phyloP scores from a whole-genome alignment of 2,329 filamentous ascomycete species.

The Ophiostoma quercus region DNA sequence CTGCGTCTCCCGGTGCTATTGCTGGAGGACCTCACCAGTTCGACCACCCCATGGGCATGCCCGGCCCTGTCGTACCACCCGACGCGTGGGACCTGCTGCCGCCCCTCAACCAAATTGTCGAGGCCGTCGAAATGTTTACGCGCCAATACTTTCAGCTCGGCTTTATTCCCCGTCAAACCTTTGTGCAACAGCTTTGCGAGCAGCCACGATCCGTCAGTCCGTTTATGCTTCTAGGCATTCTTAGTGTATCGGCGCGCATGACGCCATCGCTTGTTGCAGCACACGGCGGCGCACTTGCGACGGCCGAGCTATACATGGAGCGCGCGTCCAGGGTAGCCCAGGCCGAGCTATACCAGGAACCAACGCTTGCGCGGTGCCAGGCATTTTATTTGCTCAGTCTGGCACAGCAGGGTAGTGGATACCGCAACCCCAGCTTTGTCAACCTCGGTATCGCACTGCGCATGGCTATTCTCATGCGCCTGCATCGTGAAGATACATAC shows the following conservation, averaged over 20 bases:
- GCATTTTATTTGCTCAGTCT: slow-evolving; percentile 56
- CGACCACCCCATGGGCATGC: background rate
- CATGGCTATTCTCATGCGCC: slow-evolving; percentile 51
- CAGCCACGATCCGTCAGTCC: slow-evolving; percentile 47
- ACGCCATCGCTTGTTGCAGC: slow-evolving; percentile 45
- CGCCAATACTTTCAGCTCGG: slow-evolving; percentile 55
- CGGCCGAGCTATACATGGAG: slow-evolving; percentile 51
- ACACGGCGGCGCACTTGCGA: slow-evolving; percentile 48
- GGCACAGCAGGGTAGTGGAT: slow-evolving; percentile 53
- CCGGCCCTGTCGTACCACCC: background rate
- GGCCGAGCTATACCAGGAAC: slow-evolving; percentile 48
- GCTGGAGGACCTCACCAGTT: background rate
- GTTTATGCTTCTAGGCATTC: slow-evolving; percentile 51
- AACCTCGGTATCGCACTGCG: slow-evolving; percentile 53
- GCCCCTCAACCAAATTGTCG: slow-evolving; percentile 45
- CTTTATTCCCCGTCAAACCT: slow-evolving; percentile 52
- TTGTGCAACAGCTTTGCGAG: slow-evolving; percentile 43
- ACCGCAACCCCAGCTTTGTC: slow-evolving; percentile 51
- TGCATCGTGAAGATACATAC: slow-evolving; percentile 54
- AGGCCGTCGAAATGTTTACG: slow-evolving; percentile 50
- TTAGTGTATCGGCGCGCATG: slow-evolving; percentile 53
- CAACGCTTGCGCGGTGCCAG: slow-evolving; percentile 51
- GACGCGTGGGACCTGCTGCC: slow-evolving; percentile 50
- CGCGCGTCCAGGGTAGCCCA: slow-evolving; percentile 45
- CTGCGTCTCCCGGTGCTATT: slow-evolving; percentile 23